phyloP scores from a whole-genome alignment of 305 asterid genomes.

The Rubia tinctorum region DNA sequence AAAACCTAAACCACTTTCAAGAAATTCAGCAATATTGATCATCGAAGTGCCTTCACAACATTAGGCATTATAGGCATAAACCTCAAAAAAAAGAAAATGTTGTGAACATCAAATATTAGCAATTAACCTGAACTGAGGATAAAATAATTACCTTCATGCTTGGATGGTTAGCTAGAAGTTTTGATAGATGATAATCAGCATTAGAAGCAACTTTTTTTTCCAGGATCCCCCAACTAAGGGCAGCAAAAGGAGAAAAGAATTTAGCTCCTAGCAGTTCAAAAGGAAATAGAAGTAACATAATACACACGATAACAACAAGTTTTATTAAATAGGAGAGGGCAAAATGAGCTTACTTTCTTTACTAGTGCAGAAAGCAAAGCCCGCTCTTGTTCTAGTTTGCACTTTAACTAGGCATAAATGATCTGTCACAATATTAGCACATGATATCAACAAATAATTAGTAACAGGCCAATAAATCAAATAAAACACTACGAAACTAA shows the following conservation, averaged over 20 bases:
- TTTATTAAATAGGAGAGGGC: not conserved
- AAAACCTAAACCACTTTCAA: too few relatives aligned
- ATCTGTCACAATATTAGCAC: conserved; percentile 39
- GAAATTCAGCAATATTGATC: too few relatives aligned
- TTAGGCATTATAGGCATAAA: not conserved
- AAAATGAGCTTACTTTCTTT: conserved; percentile 57
- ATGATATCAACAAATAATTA: not conserved
- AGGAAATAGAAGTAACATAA: not conserved
- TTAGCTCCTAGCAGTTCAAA: not conserved
- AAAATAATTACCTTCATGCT: conserved; percentile 79
- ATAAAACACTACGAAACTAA: not conserved
- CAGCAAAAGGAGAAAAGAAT: conserved; percentile 9
- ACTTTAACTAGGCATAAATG: conserved; percentile 63
- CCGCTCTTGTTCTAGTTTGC: conserved; percentile 94
- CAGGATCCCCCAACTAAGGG: conserved; percentile 93
- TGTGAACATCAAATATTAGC: not conserved
- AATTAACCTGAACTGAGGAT: conserved; percentile 11
- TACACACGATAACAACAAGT: not conserved
- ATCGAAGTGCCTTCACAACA: too few relatives aligned
- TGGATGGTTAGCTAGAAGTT: conserved; percentile 87
- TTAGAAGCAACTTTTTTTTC: conserved; percentile 91
- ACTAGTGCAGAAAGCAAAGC: conserved; percentile 79
- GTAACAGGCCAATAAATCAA: too few relatives aligned
- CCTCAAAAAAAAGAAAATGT: not conserved
- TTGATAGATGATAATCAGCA: conserved; percentile 89